Base-by-base conservation (phyloP, 305 asterid genomes). In the Fraxinus albicans region DNA sequence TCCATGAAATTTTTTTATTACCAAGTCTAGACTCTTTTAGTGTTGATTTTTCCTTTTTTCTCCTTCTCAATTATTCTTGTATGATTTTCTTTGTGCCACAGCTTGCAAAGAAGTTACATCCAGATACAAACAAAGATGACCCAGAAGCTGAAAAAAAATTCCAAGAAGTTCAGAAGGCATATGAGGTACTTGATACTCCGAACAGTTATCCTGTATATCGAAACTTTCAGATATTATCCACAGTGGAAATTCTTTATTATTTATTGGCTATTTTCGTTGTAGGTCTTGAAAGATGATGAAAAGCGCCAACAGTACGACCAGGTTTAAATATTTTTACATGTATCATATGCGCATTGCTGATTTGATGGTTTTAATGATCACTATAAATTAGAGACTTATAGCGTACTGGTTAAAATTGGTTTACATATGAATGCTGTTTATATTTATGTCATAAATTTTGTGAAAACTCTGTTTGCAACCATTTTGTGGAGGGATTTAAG, bases 51-150 rank as follows among this genome's bases (percentile, higher is more conserved):
- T 29, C 53, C 27, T 79, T 69, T 86, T 33, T 35, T 60, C 79
- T 34, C 17, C 29, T 44, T 8, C 73, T 2, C 17, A 34, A 5
- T 23, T 70, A 29, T 35, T 78, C 38, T 69, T 23, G 25, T 77
- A 74, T 77, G 77, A 38, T 81, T 79, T 77, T 86, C 31, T 60
- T 79, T 87, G 72, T 82, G 80, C 85, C 81, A 84, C 93, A 96
- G 99, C 95, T 96, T 84, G 99, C 99, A 42, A 96, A 96, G 86
- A 86, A 85, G 86, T 90, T 94, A 80, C 99, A 96, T 83, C 99
- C 99, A 29, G 99, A 96, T 86, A 93, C 97, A 78, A 96, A 96
- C 87, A 94, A 93, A 91, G 92, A 87, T 35, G 99, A 96, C 84
- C 99, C 98, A 10, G 97, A 93, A 81, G 96, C 99, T 82, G 94